Base-by-base conservation (phyloP, 2,329 filamentous ascomycete species). In the Akanthomyces uredinophilus region DNA sequence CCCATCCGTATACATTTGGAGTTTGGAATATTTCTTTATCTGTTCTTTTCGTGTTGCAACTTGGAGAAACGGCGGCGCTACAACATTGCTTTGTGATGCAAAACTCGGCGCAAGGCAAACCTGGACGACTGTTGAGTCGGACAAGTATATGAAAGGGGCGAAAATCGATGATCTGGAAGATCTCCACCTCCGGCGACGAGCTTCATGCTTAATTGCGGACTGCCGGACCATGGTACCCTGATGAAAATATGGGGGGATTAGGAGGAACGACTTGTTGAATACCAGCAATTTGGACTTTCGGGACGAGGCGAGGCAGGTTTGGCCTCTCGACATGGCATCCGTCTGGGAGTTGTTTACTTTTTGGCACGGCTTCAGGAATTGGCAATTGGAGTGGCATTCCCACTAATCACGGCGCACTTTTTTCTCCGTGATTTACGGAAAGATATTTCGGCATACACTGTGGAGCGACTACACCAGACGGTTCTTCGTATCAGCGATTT, bases 1-100 rank as follows among this genome's bases (percentile, higher is more conserved):
- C 20, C 27, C n/a, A 16, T 37, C 20, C 18, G 16, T 39, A 10
- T 52, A 43, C 18, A 11, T 43, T 37, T 46, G 60, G 60, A 39
- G 59, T 54, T 47, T 24, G 29, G 50, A 64, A 65, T 68, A 50
- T 65, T 64, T 58, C 51, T 49, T 65, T 65, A 58, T 65, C 55
- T 61, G 65, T 69, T 54, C 49, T 47, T 51, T 51, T 57, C 32
- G 35, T 24, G 43, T 32, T 29, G 16, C 49, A 52, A 46, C 13
- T 52, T 24, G 27, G 58, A 53, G 27, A 29, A n/a, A 24, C 24
- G 57, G 49, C 37, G 39, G 58, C 58, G 58, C 49, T 60, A 11
- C 29, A 47, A 24, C 39, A 24, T 32, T 44, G 47, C 22, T 51
- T 37, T 60, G 49, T 60, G 18, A n/a, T 60, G 32, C 29, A 47